Evolutionary conservation across 176 grass and related monocot species (phyloP), one percentile per base, ranked within the genome.

Genomic region (Aegilops speltoides): DNA sequence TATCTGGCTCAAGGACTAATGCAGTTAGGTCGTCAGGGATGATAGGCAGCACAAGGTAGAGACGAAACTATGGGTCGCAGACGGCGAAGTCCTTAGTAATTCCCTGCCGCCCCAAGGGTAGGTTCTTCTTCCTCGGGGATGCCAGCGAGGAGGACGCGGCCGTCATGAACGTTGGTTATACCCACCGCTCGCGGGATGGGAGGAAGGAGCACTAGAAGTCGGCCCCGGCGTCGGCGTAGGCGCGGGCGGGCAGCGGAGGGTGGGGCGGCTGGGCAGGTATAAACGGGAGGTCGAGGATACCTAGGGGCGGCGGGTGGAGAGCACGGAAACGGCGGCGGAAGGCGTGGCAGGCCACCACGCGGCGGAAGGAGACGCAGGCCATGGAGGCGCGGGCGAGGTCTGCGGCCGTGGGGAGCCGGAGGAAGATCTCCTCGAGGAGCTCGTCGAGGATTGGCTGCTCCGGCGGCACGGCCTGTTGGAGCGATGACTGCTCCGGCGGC

Each of bases 51-150:
- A 82, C 22, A 7, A 32, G 1, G 73, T 78, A 60, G 10, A 24
- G 45, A 34, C 80, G 63, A 72, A 22, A 68, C 63, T 70, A 6
- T 1, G 86, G 86, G 62, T 78, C 86, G 29, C 63, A 65, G 63
- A 65, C 24, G 25, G 63, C 63, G 25, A 65, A 15, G 26, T 65
- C 13, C 63, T 28, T 29, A 65, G 63, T 2, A 65, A 28, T 25
- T 26, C 2, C 4, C 13, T 15, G 5, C 11, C 2, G 62, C 4
- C 24, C 4, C 0, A 28, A 14, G 13, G 1, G 13, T 28, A 65
- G 63, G 13, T 65, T 1, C 15, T 65, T 7, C 25, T n/a, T n/a
- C 63, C 5, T 65, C 63, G 25, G 63, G 25, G 63, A 65, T 25
- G 63, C 24, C 25, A 3, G 11, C 24, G 14, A 65, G 10, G 34